Evolutionary conservation across 352 stramenopile genomes (phyloP), one percentile per base, ranked within the genome.

Genomic region (Globisporangium acanthophoron): DNA sequence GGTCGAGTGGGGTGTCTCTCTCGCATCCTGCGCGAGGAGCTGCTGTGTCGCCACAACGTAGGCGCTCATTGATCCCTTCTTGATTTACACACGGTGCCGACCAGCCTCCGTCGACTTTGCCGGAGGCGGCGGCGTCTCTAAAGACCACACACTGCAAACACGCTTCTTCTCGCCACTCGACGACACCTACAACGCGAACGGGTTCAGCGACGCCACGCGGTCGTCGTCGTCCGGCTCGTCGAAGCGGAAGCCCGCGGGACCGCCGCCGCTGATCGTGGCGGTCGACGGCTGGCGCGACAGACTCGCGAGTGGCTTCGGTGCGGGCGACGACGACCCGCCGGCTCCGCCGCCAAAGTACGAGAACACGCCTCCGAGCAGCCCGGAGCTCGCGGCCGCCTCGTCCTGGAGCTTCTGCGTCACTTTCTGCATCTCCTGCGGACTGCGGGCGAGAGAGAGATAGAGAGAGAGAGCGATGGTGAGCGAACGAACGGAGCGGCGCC

Each of bases 361-460:
- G 44, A 88, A 89, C 24, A 93, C 79, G 27, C 81, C 75, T 20
- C 84, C 80, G 8, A 93, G 69, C 2, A 93, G 50, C 0, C 83
- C 76, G 6, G 67, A 54, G 16, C 50, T 47, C 45, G 56, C 64
- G 69, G 15, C 80, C 70, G 47, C 76, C 67, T 27, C 60, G 55
- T 50, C 69, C 66, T 49, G 64, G 46, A 47, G 84, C 67, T 18
- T 71, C 18, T 80, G 66, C 61, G 72, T 66, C 48, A 88, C 75
- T 40, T 78, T 73, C 41, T 81, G 69, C n/a, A 90, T 65, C 57
- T 93, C 80, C 31, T 79, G 65, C 4, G 80, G 79, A 50, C 72
- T 90, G 49, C 24, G 16, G 27, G 16, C 49, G 3, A 41, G 46
- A 9, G 3, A 16, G 11, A n/a, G 13, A 5, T 9, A 55, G n/a